Percentiles rank a stretch among this genome's conserved stretches.
Evolutionary conservation across 768 basidiomycete genomes (phyloP).

Genomic region (Russula vinacea): DNA sequence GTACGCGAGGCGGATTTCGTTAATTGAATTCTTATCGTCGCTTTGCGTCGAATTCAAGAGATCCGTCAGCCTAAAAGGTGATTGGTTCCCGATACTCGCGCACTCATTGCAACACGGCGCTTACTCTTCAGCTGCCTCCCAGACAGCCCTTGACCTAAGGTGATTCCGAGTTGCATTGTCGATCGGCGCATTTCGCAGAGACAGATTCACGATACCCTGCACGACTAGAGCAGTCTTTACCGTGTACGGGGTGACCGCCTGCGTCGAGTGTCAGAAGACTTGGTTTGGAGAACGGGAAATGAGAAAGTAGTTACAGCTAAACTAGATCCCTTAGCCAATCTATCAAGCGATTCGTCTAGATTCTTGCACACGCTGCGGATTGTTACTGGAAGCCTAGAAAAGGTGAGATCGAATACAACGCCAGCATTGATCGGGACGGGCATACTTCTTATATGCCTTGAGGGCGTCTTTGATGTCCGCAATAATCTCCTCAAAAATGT

Average conservation of each 20-base stretch:
- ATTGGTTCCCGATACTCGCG: neutral
- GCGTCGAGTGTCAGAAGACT: neutral
- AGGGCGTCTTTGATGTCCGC: constrained; percentile 9
- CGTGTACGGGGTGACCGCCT: neutral
- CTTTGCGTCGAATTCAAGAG: constrained; percentile 8
- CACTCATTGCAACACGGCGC: neutral
- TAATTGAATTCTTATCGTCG: constrained; percentile 4
- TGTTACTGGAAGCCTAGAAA: constrained; percentile 6
- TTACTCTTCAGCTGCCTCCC: constrained; percentile 21
- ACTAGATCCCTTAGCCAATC: constrained; percentile 2
- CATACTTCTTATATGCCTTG: constrained; percentile 1
- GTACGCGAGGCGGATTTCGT: constrained; percentile 18
- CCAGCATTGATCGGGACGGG: neutral
- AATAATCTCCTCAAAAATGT: constrained; percentile 17
- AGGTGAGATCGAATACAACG: neutral
- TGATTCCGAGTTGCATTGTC: constrained; percentile 5
- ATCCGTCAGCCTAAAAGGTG: constrained; percentile 5
- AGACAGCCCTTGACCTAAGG: constrained; percentile 19
- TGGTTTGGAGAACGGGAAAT: neutral
- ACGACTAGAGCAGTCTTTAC: constrained; percentile 21
- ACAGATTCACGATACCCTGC: constrained; percentile 18
- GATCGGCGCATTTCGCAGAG: neutral
- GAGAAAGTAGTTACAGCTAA: neutral
- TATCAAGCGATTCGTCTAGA: constrained; percentile 5
- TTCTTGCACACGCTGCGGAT: constrained; percentile 5